Percentiles rank a stretch among this genome's conserved stretches.
These are phyloP conservation scores for Ceriops zippeliana DNA, from an alignment of 345 rosid genomes.

Conservation along the genomic window DNA sequence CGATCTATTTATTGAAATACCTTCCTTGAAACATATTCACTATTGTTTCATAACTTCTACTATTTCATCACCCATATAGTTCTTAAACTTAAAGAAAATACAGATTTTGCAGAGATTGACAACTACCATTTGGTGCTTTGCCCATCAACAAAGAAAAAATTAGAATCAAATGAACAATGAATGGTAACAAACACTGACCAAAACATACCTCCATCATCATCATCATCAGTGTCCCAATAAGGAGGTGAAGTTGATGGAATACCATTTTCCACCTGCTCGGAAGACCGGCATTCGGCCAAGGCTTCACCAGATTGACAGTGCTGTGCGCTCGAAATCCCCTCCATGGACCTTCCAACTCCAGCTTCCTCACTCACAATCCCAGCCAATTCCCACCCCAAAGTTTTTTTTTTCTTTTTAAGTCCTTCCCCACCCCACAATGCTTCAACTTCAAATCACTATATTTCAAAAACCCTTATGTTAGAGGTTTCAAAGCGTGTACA, in stretches of 20 bases:
- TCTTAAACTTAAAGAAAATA: too few relatives aligned
- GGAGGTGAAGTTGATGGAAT: slow-evolving; percentile 83
- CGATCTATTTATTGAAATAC: too few relatives aligned
- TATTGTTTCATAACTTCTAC: too few relatives aligned
- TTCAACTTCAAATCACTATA: slow-evolving; percentile 19
- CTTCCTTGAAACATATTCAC: too few relatives aligned
- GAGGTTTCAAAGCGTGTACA: too few relatives aligned
- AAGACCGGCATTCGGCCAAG: slow-evolving; percentile 86
- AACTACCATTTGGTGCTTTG: too few relatives aligned
- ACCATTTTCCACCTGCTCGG: slow-evolving; percentile 89
- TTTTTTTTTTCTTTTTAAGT: not conserved
- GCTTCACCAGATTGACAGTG: slow-evolving; percentile 73
- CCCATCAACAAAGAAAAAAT: too few relatives aligned
- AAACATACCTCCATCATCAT: slow-evolving; percentile 61
- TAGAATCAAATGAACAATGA: not conserved
- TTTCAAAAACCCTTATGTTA: not conserved
- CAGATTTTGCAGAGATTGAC: too few relatives aligned
- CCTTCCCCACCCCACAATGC: slow-evolving; percentile 29
- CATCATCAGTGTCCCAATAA: slow-evolving; percentile 84
- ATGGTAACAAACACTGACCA: not conserved
- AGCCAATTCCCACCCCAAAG: slow-evolving; percentile 53
- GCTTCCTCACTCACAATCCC: slow-evolving; percentile 59
- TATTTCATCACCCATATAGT: too few relatives aligned
- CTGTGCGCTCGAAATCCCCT: slow-evolving; percentile 56
- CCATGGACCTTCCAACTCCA: slow-evolving; percentile 65